phyloP scores from a whole-genome alignment of 495 filamentous ascomycete species.

The Aspergillus sclerotioniger region DNA sequence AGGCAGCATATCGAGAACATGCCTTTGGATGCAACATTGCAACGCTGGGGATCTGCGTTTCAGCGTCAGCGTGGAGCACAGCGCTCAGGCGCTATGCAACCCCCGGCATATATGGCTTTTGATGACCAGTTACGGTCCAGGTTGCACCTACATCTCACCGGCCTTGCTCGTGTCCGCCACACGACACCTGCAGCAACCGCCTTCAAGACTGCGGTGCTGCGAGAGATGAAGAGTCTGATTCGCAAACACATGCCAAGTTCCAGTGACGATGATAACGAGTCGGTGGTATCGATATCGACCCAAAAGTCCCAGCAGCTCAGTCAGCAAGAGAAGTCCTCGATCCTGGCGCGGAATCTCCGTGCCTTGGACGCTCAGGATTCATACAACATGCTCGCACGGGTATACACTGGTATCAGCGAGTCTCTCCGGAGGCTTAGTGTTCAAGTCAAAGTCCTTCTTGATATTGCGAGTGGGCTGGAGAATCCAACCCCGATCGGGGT shows the following conservation, averaged over 20 bases:
- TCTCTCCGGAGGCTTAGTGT: conserved; percentile 78
- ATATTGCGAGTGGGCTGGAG: conserved; percentile 80
- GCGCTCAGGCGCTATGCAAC: conserved; percentile 60
- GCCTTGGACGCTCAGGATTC: conserved; percentile 80
- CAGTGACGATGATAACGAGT: conserved; percentile 90
- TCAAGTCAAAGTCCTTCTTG: conserved; percentile 92
- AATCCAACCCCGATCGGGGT: conserved; percentile 26
- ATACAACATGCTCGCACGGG: conserved; percentile 75
- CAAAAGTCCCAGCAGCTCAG: conserved; percentile 66
- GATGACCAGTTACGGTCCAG: conserved; percentile 65
- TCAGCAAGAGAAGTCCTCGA: conserved; percentile 85
- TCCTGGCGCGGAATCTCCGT: conserved; percentile 87
- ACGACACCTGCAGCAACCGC: conserved; percentile 75
- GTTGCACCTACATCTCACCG: conserved; percentile 66
- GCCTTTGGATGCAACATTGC: conserved; percentile 67
- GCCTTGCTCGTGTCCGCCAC: conserved; percentile 74
- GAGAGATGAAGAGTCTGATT: conserved; percentile 85
- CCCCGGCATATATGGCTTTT: conserved; percentile 72
- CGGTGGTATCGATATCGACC: conserved; percentile 83
- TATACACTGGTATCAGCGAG: conserved; percentile 87
- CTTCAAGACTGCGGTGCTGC: conserved; percentile 82
- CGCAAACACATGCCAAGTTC: conserved; percentile 83
- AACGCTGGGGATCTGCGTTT: conserved; percentile 68
- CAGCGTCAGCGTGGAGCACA: conserved; percentile 64
- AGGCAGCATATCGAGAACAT: conserved; percentile 78